A percentile compares a stretch with the other conserved stretches of the same genome.
These are phyloP conservation scores for Termitomyces sp. DNA, from an alignment of 768 basidiomycete species.

Conservation along the genomic window DNA sequence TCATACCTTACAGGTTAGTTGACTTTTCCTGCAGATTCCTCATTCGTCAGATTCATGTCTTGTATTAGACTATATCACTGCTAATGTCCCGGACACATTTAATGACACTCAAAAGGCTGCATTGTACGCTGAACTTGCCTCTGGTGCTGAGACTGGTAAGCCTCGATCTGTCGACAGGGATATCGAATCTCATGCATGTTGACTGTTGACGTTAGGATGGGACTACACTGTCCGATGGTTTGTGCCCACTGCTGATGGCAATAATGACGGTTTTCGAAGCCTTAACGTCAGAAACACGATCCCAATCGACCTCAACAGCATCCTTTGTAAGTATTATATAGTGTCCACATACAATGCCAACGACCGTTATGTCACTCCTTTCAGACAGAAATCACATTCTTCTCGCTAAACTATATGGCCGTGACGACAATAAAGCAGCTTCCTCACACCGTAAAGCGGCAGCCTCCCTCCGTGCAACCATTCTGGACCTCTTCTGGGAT, in stretches of 20 bases:
- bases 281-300: slow-evolving; percentile 69
- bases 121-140: slow-evolving; percentile 86
- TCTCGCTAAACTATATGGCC: slow-evolving; percentile 58
- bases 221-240: slow-evolving; percentile 56
- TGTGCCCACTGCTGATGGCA: slow-evolving; percentile 29
- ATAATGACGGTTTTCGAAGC: slow-evolving; percentile 54
- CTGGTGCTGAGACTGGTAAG: slow-evolving; percentile 78
- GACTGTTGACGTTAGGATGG: slow-evolving; percentile 32
- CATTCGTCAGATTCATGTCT: slow-evolving; percentile 13
- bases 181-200: not conserved
- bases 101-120: slow-evolving; percentile 56
- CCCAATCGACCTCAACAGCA: slow-evolving; percentile 79
- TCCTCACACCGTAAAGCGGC: slow-evolving; percentile 57
- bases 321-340: slow-evolving; percentile 59
- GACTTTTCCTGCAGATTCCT: not conserved
- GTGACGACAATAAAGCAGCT: slow-evolving; percentile 39
- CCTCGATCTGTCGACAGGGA: not conserved
- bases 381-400: slow-evolving; percentile 62
- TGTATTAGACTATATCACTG: slow-evolving; percentile 80
- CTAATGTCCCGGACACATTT: slow-evolving; percentile 64
- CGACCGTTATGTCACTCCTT: not conserved
- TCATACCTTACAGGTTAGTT: slow-evolving; percentile 59
- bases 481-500: slow-evolving; percentile 90
- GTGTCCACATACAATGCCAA: not conserved
- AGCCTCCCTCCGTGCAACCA: slow-evolving; percentile 53